These are phyloP conservation scores for Xylariaceae sp. DNA, from an alignment of 2,329 filamentous ascomycete genomes.

Conservation along the genomic window DNA sequence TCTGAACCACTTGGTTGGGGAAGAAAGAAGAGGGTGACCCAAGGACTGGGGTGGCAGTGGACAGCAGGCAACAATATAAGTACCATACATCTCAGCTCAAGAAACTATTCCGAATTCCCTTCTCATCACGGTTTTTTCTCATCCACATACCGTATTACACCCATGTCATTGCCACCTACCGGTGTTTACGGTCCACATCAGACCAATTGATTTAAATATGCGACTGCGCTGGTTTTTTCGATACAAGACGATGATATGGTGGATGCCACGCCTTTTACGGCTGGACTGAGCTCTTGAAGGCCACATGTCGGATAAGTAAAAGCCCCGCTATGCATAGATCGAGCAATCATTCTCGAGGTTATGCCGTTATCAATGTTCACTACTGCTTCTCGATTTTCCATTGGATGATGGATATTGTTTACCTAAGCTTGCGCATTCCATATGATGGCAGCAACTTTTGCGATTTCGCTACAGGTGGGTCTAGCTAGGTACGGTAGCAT, in stretches of 20 bases:
- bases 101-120: neutral
- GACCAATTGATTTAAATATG: neutral
- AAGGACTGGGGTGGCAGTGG: slow-evolving; percentile 16
- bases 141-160: too few relatives aligned
- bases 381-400: neutral
- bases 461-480: too few relatives aligned
- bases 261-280: neutral
- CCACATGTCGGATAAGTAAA: neutral
- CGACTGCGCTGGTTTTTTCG: neutral
- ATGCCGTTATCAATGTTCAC: slow-evolving; percentile 12
- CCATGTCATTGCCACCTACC: too few relatives aligned
- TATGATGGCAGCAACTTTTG: too few relatives aligned
- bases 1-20: neutral
- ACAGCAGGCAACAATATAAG: slow-evolving; percentile 8
- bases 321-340: too few relatives aligned
- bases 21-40: too few relatives aligned
- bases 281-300: neutral
- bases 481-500: too few relatives aligned
- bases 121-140: neutral
- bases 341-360: neutral
- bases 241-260: neutral
- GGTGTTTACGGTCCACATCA: neutral
- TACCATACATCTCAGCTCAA: neutral
- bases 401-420: neutral
- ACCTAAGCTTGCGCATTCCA: too few relatives aligned